Percentiles rank a stretch among this genome's conserved stretches.
Conservation (phyloP, 1,284 basidiomycete genomes). For the Lentinus polychrous region DNA sequence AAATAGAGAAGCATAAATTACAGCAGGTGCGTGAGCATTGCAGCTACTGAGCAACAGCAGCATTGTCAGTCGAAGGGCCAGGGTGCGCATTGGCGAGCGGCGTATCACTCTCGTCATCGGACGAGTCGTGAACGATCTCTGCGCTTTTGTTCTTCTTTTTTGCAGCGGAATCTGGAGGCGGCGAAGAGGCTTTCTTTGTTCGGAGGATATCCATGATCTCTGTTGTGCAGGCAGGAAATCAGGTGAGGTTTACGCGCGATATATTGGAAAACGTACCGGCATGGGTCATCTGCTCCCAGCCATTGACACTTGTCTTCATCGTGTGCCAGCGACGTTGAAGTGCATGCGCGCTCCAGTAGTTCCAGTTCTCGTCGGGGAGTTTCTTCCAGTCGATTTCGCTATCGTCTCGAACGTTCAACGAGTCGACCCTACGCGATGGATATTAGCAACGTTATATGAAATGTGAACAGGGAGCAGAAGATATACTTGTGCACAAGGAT, state of each 20-base stretch:
- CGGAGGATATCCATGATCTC: conserved; percentile 77
- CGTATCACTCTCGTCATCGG: conserved; percentile 19
- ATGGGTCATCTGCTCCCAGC: conserved; percentile 71
- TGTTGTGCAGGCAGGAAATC: conserved; percentile 19
- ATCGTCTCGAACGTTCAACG: conserved; percentile 67
- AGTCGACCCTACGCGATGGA: conserved; percentile 49
- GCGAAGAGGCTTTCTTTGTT: conserved; percentile 54
- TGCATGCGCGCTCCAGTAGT: conserved; percentile 73
- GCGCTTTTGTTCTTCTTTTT: conserved; percentile 41
- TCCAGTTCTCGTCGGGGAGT: conserved; percentile 67
- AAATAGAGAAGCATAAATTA: not conserved
- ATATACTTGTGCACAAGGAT: conserved; percentile 76
- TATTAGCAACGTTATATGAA: conserved; percentile 1
- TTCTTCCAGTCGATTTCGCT: conserved; percentile 82
- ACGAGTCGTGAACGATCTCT: conserved; percentile 36
- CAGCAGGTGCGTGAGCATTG: too few relatives aligned
- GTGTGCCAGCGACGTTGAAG: conserved; percentile 73
- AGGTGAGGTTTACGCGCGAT: not conserved
- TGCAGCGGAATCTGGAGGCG: conserved; percentile 32
- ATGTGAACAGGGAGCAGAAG: not conserved
- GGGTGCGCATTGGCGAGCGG: not conserved
- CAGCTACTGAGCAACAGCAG: too few relatives aligned
- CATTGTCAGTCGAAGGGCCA: too few relatives aligned
- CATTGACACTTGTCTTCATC: conserved; percentile 69
- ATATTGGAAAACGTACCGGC: conserved; percentile 39